A percentile compares a stretch with the other conserved stretches of the same genome.
Evolutionary conservation across 208 protist species (phyloP).

Genomic region (Acanthamoeba culbertsoni): DNA sequence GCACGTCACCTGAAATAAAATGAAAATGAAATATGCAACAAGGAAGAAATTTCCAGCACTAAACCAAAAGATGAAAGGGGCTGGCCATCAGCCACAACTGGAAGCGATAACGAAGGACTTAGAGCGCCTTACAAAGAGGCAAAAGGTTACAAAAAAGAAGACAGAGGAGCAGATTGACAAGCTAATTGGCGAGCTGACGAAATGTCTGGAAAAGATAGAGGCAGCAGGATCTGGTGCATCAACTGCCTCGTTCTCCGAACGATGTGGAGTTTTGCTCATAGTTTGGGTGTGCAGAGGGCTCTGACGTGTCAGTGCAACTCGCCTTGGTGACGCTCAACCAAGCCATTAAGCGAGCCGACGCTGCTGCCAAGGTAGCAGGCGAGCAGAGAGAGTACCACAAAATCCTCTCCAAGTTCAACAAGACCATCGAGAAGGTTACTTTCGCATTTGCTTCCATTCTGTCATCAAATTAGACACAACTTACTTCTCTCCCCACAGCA

Average conservation of each 20-base stretch:
- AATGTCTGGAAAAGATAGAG: not conserved
- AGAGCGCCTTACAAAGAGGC: not conserved
- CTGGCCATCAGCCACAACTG: not conserved
- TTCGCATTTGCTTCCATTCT: not conserved
- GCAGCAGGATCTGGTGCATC: not conserved
- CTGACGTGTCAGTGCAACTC: not conserved
- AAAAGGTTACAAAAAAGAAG: constrained; percentile 29
- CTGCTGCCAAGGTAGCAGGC: not conserved
- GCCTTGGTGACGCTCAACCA: constrained; percentile 42
- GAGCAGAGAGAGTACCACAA: constrained; percentile 51
- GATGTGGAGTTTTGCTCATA: not conserved
- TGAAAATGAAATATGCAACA: too few relatives aligned
- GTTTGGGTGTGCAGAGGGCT: not conserved
- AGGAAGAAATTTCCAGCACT: too few relatives aligned
- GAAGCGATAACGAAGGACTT: constrained; percentile 41
- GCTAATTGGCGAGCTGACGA: not conserved
- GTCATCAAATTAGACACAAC: not conserved
- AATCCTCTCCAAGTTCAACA: constrained; percentile 46
- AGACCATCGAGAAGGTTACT: constrained; percentile 42
- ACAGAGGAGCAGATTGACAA: constrained; percentile 48
- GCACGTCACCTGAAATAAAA: too few relatives aligned
- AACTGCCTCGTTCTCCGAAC: not conserved
- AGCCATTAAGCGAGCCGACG: not conserved
- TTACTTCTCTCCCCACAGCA: not conserved
- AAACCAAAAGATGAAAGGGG: constrained; percentile 25